phyloP scores from a whole-genome alignment of 2,329 filamentous ascomycete genomes.

The Thelonectria blattea region DNA sequence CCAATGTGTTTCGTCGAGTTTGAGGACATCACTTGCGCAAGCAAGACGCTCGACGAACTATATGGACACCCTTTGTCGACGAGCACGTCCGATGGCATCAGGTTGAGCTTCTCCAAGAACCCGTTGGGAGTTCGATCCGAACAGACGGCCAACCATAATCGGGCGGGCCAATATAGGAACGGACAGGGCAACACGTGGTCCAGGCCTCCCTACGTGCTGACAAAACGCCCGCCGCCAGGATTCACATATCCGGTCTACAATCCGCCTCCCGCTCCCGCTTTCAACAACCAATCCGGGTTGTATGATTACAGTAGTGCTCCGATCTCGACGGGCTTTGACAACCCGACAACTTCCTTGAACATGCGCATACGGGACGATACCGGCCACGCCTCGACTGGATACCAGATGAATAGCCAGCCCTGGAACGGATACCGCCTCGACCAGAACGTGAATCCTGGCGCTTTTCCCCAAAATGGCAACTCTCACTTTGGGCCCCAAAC shows the following conservation, averaged over 20 bases:
- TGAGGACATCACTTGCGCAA: constrained; percentile 89
- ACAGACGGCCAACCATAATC: constrained; percentile 59
- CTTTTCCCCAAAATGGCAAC: neutral
- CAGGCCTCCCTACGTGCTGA: constrained; percentile 64
- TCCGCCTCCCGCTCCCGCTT: constrained; percentile 40
- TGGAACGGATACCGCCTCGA: too few species aligned
- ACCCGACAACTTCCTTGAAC: neutral
- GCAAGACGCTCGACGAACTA: constrained; percentile 86
- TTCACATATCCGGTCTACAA: constrained; percentile 78
- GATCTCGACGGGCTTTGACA: too few species aligned
- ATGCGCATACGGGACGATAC: neutral
- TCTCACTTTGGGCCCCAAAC: neutral
- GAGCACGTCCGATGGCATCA: constrained; percentile 92
- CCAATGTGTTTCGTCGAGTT: constrained; percentile 99
- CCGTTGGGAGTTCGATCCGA: constrained; percentile 88
- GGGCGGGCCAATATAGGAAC: constrained; percentile 56
- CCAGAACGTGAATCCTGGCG: too few species aligned
- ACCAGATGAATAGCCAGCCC: neutral
- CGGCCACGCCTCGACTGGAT: constrained; percentile 19
- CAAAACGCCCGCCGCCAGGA: constrained; percentile 81
- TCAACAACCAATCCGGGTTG: constrained; percentile 31
- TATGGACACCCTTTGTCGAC: constrained; percentile 89
- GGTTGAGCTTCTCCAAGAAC: constrained; percentile 96
- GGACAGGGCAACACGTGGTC: constrained; percentile 52
- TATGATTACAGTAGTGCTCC: constrained; percentile 4